Base-by-base conservation (phyloP, 116 monocot genomes). In the Papilionanthe hybrid region DNA sequence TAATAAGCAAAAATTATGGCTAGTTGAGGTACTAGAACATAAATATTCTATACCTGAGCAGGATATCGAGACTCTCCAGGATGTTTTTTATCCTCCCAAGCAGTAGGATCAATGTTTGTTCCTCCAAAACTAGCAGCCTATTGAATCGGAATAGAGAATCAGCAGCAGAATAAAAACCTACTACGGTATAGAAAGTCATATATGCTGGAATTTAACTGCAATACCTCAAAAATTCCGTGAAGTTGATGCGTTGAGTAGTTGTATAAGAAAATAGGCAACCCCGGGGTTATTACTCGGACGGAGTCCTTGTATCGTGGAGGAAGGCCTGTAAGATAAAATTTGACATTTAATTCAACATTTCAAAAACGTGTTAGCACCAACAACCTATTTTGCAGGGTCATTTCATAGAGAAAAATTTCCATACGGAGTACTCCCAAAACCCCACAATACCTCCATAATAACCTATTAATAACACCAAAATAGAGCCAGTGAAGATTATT, bases 31-130 rank as follows among this genome's bases (percentile, higher is more conserved):
- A 53, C 2, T 53, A 53, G 53, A 15, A 15, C 15, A 53, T 2
- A 4, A 53, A 53, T 32, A 32, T 32, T 32, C 48, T 48, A 20
- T 89, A 89, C 89, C 89, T 89, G 89, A 7, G 89, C 89, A 57
- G 89, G 89, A 66, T 86, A 89, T 45, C 89, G 78, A 55, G 89
- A 89, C 65, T 89, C 89, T 58, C 86, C 86, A 50, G 81, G 86
- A 57, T 83, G 84, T 60, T 89, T 89, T 53, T 83, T 89, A 76
- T 89, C 89, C 75, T 89, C 89, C 89, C 89, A 89, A 27, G 89
- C 89, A 6, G 77, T 60, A 3, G 89, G 89, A 79, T 89, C 89
- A 7, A 89, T 89, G 66, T 89, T 89, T 55, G 89, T 81, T 27
- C 89, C 89, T 27, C 89, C 89, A 82, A 89, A 89, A 79, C 86